phyloP scores from a whole-genome alignment of 2,329 filamentous ascomycete species.

The Podosphaera aphanis region DNA sequence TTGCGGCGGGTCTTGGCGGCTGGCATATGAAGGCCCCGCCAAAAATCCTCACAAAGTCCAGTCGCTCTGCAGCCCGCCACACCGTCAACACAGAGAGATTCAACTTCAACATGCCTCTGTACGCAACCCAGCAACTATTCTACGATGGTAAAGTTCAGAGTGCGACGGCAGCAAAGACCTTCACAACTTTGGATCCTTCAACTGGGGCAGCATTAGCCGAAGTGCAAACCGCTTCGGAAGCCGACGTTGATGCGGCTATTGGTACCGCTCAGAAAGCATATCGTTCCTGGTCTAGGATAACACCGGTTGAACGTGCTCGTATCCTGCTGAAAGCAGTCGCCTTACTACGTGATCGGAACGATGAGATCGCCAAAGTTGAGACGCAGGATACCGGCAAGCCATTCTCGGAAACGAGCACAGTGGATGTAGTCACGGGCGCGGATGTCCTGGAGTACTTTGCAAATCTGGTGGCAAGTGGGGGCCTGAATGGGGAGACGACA shows the following conservation, averaged over 20 bases:
- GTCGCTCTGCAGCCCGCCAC: too few species aligned
- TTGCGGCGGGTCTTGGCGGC: too few species aligned
- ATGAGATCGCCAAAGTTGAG: slow-evolving; percentile 56
- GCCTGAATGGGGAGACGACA: slow-evolving; percentile 59
- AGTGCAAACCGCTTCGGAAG: slow-evolving; percentile 43
- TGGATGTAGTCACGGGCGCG: slow-evolving; percentile 62
- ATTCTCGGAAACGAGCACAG: slow-evolving; percentile 60
- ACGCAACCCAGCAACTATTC: slow-evolving; percentile 40
- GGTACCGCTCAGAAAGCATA: slow-evolving; percentile 50
- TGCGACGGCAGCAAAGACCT: slow-evolving; percentile 35
- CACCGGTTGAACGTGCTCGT: slow-evolving; percentile 49
- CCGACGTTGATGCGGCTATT: slow-evolving; percentile 50
- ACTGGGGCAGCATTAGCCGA: slow-evolving; percentile 44
- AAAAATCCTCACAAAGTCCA: too few species aligned
- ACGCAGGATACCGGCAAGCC: slow-evolving; percentile 74
- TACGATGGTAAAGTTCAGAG: slow-evolving; percentile 48
- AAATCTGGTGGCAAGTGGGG: slow-evolving; percentile 51
- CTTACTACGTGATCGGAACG: slow-evolving; percentile 52
- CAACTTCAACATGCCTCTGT: slow-evolving; percentile 15
- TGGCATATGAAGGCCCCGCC: too few species aligned
- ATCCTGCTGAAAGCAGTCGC: slow-evolving; percentile 56
- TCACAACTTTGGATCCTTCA: slow-evolving; percentile 52
- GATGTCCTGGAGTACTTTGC: slow-evolving; percentile 78
- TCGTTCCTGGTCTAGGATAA: slow-evolving; percentile 49
- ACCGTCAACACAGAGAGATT: not conserved